These are phyloP conservation scores for Pichia membranifaciens DNA, from an alignment of 805 yeast species.

Conservation along the genomic window DNA sequence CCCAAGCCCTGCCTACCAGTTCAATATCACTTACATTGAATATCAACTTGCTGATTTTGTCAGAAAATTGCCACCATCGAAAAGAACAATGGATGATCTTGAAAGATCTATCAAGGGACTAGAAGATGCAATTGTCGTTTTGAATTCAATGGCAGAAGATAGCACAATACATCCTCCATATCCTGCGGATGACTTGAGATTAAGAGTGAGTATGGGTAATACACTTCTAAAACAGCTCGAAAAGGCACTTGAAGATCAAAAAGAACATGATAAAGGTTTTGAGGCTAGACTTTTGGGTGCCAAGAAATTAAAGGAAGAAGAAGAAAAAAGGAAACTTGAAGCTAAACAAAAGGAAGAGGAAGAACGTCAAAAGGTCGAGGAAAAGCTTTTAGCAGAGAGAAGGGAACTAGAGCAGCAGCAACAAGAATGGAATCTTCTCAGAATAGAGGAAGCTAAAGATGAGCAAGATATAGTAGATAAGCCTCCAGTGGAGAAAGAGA, in stretches of 20 bases:
- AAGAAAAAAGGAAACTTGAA: slow-evolving; percentile 41
- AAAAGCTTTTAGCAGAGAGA: slow-evolving; percentile 39
- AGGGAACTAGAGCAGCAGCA: slow-evolving; percentile 51
- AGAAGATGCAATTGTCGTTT: slow-evolving; percentile 51
- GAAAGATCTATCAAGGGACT: slow-evolving; percentile 50
- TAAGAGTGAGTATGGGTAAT: slow-evolving; percentile 83
- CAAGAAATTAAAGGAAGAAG: slow-evolving; percentile 49
- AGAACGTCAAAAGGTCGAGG: slow-evolving; percentile 41
- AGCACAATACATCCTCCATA: slow-evolving; percentile 59
- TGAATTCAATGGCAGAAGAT: slow-evolving; percentile 52
- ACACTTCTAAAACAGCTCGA: slow-evolving; percentile 69
- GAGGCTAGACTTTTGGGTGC: slow-evolving; percentile 69
- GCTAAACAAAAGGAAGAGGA: slow-evolving; percentile 41
- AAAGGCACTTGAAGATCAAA: slow-evolving; percentile 66
- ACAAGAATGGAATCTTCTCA: slow-evolving; percentile 44
- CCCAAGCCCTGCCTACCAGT: slow-evolving; percentile 46
- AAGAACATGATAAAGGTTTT: slow-evolving; percentile 52
- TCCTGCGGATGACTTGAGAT: slow-evolving; percentile 70
- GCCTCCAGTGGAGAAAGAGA: slow-evolving; percentile 29
- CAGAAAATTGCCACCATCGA: slow-evolving; percentile 51
- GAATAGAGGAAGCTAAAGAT: slow-evolving; percentile 32
- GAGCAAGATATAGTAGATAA: slow-evolving; percentile 30
- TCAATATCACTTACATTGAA: slow-evolving; percentile 77
- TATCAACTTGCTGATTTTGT: slow-evolving; percentile 83
- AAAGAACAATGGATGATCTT: slow-evolving; percentile 60